These are phyloP conservation scores for Phlyctochytrium arcticum DNA, from an alignment of 192 early-diverging fungal genomes.

Conservation along the genomic window DNA sequence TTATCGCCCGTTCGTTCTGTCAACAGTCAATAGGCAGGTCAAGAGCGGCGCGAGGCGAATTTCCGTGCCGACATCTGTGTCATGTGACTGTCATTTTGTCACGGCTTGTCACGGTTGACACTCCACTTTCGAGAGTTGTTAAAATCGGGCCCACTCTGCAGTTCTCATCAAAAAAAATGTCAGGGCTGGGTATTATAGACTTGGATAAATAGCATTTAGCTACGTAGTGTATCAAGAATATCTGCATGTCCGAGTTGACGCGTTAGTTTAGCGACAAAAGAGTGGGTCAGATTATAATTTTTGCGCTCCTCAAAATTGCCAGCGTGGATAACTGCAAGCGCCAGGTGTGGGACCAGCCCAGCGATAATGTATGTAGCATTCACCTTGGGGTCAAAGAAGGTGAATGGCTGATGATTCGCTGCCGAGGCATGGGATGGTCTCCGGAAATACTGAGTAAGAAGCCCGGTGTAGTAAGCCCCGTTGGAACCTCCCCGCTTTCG, in stretches of 20 bases:
- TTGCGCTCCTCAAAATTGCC: slow-evolving; percentile 3
- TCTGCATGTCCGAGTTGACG: not conserved
- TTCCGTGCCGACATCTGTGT: no score
- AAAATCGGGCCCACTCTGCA: no score
- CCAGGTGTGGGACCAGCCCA: not conserved
- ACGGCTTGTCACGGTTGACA: no score
- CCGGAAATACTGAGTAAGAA: slow-evolving; percentile 1
- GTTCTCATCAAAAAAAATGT: no score
- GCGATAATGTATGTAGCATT: slow-evolving; percentile 21
- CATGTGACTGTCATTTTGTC: no score
- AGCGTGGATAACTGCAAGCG: not conserved
- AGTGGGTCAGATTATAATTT: not conserved
- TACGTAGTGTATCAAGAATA: no score
- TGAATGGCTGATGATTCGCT: not conserved
- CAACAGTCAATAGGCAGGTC: no score
- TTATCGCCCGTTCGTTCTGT: no score
- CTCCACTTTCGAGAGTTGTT: no score
- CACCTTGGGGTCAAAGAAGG: slow-evolving; percentile 18
- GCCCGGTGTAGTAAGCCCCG: not conserved
- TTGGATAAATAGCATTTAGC: no score
- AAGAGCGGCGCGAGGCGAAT: no score
- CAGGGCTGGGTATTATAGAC: no score
- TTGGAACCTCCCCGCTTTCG: not conserved
- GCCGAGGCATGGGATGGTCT: not conserved
- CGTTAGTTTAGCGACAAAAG: not conserved